phyloP scores from a whole-genome alignment of 495 filamentous ascomycete species.

The Penicillium pancosmium region DNA sequence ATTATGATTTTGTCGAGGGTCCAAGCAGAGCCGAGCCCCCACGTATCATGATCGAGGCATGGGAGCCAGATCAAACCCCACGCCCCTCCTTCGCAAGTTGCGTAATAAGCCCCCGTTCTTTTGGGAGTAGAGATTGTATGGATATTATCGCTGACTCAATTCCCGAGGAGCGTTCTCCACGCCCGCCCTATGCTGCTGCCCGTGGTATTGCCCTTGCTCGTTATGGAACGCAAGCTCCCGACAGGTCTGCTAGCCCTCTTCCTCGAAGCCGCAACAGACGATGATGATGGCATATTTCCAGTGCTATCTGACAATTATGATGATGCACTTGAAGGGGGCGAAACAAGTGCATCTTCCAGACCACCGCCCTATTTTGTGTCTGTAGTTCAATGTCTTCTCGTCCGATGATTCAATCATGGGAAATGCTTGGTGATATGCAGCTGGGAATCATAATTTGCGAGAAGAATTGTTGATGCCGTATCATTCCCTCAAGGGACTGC shows the following conservation, averaged over 20 bases:
- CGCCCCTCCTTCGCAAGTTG: background rate
- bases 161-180: background rate
- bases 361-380: too few species aligned
- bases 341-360: too few species aligned
- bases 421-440: too few species aligned
- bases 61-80: slow-evolving; percentile 2
- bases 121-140: background rate
- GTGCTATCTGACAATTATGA: too few species aligned
- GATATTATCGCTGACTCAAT: background rate
- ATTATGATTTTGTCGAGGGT: background rate
- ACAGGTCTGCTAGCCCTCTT: background rate
- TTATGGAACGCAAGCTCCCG: background rate
- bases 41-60: background rate
- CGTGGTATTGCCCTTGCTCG: background rate
- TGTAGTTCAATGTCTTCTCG: too few species aligned
- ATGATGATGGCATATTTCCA: background rate
- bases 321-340: too few species aligned
- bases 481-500: too few species aligned
- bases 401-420: too few species aligned
- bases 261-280: background rate
- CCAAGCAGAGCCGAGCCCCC: background rate
- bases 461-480: too few species aligned
- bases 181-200: background rate
- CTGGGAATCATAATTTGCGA: too few species aligned
- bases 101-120: background rate